A percentile compares a stretch with the other conserved stretches of the same genome.
phyloP scores from a whole-genome alignment of 2,329 filamentous ascomycete species.

The Truncatella angustata region DNA sequence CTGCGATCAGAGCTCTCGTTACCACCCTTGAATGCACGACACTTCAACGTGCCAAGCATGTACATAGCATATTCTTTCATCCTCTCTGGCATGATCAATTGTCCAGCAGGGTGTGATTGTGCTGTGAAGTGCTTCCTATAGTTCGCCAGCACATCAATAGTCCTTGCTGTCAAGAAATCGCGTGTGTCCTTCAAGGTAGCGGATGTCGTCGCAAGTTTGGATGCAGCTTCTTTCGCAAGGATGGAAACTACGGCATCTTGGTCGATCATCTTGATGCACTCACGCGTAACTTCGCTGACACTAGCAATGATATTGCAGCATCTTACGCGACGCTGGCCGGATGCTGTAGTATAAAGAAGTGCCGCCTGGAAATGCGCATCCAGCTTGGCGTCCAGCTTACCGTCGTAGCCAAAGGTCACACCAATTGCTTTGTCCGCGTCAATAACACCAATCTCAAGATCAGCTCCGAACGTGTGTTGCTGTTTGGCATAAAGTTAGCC shows the following conservation, averaged over 20 bases:
- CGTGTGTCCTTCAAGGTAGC: constrained; percentile 82
- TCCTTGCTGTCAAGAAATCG: constrained; percentile 80
- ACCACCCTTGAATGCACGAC: constrained; percentile 88
- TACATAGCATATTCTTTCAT: constrained; percentile 98
- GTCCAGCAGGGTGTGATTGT: constrained; percentile 80
- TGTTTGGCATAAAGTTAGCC: constrained; percentile 30
- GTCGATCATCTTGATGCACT: constrained; percentile 89
- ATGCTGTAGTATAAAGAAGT: constrained; percentile 88
- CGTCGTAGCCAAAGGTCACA: constrained; percentile 91
- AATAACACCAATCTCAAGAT: constrained; percentile 88
- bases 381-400: constrained; percentile 93
- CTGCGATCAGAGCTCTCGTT: constrained; percentile 87
- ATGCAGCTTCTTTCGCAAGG: constrained; percentile 89
- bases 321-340: constrained; percentile 82
- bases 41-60: constrained; percentile 85
- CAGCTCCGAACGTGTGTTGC: constrained; percentile 91
- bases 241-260: constrained; percentile 89
- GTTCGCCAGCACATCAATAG: constrained; percentile 84
- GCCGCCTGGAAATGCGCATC: constrained; percentile 98
- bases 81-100: constrained; percentile 92
- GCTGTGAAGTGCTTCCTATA: constrained; percentile 90
- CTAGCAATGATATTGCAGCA: constrained; percentile 94
- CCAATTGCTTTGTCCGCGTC: constrained; percentile 92
- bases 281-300: constrained; percentile 80
- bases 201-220: constrained; percentile 71